Evolutionary conservation across 148 eudicot genomes (phyloP).

Genomic region (Salicornia ramosissima): DNA sequence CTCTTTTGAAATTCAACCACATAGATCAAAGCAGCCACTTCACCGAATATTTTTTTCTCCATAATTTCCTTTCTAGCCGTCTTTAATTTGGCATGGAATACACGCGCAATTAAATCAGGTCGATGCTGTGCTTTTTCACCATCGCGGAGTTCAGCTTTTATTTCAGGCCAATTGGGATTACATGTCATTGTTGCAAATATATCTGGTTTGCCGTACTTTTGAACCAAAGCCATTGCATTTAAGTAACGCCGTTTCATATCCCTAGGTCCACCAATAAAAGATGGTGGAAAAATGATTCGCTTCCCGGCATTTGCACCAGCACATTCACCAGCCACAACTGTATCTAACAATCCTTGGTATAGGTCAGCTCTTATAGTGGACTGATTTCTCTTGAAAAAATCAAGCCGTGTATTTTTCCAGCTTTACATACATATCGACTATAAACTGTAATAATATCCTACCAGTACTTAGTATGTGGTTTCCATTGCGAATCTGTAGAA

Average conservation of each 20-base stretch:
- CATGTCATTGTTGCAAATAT: constrained; percentile 16
- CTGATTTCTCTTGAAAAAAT: neutral
- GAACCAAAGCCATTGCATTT: constrained; percentile 7
- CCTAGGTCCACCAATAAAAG: constrained; percentile 2
- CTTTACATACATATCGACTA: constrained; percentile 9
- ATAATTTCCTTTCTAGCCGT: neutral
- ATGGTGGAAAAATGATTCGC: neutral
- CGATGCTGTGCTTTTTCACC: neutral
- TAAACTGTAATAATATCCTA: neutral
- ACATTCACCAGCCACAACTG: neutral
- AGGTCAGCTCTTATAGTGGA: neutral
- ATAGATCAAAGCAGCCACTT: neutral
- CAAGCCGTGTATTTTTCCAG: neutral
- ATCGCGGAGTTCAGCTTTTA: neutral
- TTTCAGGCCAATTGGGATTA: constrained; percentile 11
- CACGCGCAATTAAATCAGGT: neutral
- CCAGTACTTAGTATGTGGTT: neutral
- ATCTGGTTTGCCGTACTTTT: constrained; percentile 14
- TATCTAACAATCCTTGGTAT: constrained; percentile 5
- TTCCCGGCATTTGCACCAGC: neutral
- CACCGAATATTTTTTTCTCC: neutral
- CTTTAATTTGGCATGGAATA: neutral
- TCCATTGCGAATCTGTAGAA: neutral
- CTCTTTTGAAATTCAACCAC: constrained; percentile 14
- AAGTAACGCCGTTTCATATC: constrained; percentile 6